Percentiles rank a stretch among this genome's conserved stretches.
Evolutionary conservation across 768 basidiomycete genomes (phyloP).

Genomic region (Pisolithus orientalis): DNA sequence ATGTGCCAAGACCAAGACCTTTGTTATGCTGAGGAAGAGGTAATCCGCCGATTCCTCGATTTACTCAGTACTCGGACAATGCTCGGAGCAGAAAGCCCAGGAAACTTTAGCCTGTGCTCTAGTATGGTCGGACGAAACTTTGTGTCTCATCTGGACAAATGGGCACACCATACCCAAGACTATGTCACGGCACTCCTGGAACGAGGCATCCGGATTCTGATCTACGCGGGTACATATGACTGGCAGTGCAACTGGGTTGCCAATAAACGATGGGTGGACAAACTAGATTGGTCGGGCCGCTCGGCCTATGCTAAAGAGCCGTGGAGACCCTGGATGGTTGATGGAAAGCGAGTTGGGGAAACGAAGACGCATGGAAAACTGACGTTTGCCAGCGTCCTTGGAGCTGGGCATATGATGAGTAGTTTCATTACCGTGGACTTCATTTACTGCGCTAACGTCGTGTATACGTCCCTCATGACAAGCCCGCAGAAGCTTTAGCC

Average conservation of each 20-base stretch:
- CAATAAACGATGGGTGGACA: constrained; percentile 55
- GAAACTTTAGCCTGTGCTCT: constrained; percentile 57
- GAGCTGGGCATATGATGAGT: constrained; percentile 73
- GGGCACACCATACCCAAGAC: constrained; percentile 48
- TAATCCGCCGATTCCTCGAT: constrained; percentile 44
- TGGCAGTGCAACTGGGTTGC: constrained; percentile 60
- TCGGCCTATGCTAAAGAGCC: constrained; percentile 37
- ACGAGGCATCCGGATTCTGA: constrained; percentile 44
- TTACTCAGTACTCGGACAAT: constrained; percentile 34
- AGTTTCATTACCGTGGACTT: constrained; percentile 4
- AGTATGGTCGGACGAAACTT: constrained; percentile 44
- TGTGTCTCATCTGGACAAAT: constrained; percentile 54
- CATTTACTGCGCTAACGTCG: constrained; percentile 12
- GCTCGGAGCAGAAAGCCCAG: constrained; percentile 40
- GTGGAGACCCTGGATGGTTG: constrained; percentile 50
- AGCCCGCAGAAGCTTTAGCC: constrained; percentile 54
- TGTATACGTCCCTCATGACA: constrained; percentile 58
- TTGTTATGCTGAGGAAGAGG: constrained; percentile 34
- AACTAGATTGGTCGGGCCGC: constrained; percentile 55
- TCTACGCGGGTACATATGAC: constrained; percentile 52
- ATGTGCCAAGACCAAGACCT: constrained; percentile 21
- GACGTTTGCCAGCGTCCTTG: constrained; percentile 58
- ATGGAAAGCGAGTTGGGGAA: constrained; percentile 48
- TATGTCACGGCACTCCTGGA: constrained; percentile 52
- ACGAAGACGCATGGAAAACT: constrained; percentile 50